Evolutionary conservation across 768 basidiomycete genomes (phyloP), one percentile per base, ranked within the genome.

Genomic region (Tylopilus felleus): DNA sequence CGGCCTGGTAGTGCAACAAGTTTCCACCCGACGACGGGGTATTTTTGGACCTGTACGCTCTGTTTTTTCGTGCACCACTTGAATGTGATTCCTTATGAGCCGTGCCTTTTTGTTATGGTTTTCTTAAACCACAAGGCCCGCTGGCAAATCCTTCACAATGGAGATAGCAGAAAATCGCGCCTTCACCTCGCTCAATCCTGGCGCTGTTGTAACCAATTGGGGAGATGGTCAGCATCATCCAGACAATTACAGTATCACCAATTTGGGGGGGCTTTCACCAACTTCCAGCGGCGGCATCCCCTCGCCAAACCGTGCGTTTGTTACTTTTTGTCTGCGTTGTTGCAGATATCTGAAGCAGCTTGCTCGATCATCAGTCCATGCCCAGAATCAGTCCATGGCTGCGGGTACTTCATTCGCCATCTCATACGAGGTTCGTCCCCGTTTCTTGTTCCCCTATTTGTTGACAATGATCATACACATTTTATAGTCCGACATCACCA

Each of bases 231-330:
- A 0, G 19, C 0, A 47, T 1, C 49, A 62, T 39, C 44, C 62
- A 2, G 49, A 40, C 0, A 2, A 52, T 21, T 57, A 38, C 22
- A 42, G 51, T 27, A 2, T 45, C 2, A 8, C 4, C 3, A 25
- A 55, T 19, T 21, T 44, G 19, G 53, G 42, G 5, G 47, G 29
- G 8, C 3, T 33, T 12, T 0, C 2, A 21, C 23, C 21, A 10
- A 14, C 21, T 17, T 0, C 17, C 1, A 36, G 50, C 21, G 3
- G 2, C 9, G 49, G 61, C 17, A 23, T 63, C 7, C 1, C 8
- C 4, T 0, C 36, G 0, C 62, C 62, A 21, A 63, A 63, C 31
- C 29, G 62, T 63, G 40, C 55, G 63, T 47, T 22, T 6, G 4
- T 29, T 36, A 16, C n/a, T 3, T 44, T n/a, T 22, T 3, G 29